Percentiles rank a stretch among this genome's conserved stretches.
Conservation (phyloP, 139 green algal species). For the Yamagishiella unicocca region DNA sequence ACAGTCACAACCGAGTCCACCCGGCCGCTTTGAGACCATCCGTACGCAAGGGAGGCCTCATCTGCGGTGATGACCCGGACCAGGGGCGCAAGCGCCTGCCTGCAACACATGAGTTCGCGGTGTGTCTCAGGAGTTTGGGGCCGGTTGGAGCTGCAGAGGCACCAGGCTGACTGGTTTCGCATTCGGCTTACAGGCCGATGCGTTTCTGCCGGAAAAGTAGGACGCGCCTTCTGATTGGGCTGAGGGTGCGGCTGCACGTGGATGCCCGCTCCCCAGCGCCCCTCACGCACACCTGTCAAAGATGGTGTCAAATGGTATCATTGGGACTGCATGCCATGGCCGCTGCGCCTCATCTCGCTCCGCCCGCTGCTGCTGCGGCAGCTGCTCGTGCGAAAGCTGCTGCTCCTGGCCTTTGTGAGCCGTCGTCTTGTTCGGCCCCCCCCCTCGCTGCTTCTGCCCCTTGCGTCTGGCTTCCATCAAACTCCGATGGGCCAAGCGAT, state of each 20-base stretch:
- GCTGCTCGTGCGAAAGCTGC: neutral
- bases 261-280: neutral
- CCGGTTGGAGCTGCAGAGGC: neutral
- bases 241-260: too few species aligned
- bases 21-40: neutral
- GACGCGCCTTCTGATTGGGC: too few species aligned
- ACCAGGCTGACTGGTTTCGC: neutral
- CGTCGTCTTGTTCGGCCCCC: neutral
- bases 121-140: neutral
- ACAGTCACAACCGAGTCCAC: neutral
- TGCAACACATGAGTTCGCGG: neutral
- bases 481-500: neutral
- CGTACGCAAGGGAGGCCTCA: constrained; percentile 1
- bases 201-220: too few species aligned
- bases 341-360: neutral
- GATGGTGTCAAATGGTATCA: constrained; percentile 16
- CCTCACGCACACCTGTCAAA: constrained; percentile 25
- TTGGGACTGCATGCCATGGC: neutral
- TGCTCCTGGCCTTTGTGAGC: too few species aligned
- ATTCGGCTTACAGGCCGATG: neutral
- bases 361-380: neutral
- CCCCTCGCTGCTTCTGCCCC: neutral
- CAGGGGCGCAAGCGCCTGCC: neutral
- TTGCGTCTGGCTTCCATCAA: neutral
- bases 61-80: constrained; percentile 15